Evolutionary conservation across 148 eudicot genomes (phyloP), one percentile per base, ranked within the genome.

Genomic region (Rhododendron mucronatum): DNA sequence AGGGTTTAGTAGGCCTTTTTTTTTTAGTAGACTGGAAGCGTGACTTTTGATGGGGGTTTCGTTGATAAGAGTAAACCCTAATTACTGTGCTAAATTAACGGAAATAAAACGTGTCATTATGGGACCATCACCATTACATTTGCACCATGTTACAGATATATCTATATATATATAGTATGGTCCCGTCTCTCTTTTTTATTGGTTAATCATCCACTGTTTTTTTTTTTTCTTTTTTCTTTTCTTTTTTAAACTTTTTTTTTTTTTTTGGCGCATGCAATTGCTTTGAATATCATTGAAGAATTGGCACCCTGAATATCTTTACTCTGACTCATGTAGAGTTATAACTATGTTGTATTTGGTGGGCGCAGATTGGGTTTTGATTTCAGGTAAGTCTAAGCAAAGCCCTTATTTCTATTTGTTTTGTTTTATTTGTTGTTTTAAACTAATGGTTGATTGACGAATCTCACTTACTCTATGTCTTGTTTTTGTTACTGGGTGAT

Each of bases 31-130:
- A 63, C 79, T 88, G 87, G 55, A 86, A 84, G 89, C 88, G 91
- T 71, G 86, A 82, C 92, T 90, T 92, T 92, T 91, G 50, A 92
- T 87, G 88, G 87, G 77, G 77, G 48, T 77, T 48, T 75, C 73
- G 44, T 71, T 73, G 71, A 81, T 85, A 45, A 78, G 57, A 82
- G 78, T 71, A 71, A 88, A 57, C 88, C 88, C 88, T 86, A 88
- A 83, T 89, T 82, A 84, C 84, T 84, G 84, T 83, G 86, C 65
- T 57, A 65, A 67, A 55, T 90, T 87, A 89, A 84, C 85, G 84
- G 82, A 77, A 81, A 90, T 83, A 80, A 86, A 71, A 30, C 33
- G 30, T 3, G 10, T 84, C 21, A 80, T 84, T 53, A 90, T 84
- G 89, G 90, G 89, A 86, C 87, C 87, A 87, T 85, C 85, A 78